Evolutionary conservation across 306 rosid species (phyloP).

Genomic region (Lathyrus tuberosus): DNA sequence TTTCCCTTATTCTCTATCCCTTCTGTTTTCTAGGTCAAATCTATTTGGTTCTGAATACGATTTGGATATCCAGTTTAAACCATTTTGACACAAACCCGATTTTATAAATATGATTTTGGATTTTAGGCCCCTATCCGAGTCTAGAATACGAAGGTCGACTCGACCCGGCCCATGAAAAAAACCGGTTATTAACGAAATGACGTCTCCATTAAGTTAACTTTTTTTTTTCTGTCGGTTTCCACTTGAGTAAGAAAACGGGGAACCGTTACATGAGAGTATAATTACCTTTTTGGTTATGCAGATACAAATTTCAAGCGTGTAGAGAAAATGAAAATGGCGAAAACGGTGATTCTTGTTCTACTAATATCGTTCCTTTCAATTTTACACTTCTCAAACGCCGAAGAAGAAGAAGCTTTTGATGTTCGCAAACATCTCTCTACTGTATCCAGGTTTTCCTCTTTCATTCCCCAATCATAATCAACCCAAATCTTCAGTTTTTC

Average conservation of each 20-base stretch:
- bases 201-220: neutral
- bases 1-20: no score
- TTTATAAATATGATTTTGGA: no score
- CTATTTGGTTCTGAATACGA: no score
- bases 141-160: neutral
- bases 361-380: slow-evolving; percentile 14
- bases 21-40: no score
- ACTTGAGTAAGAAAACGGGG: neutral
- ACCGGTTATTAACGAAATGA: neutral
- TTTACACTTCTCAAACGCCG: slow-evolving; percentile 44
- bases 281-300: slow-evolving; percentile 9
- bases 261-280: neutral
- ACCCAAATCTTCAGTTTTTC: no score
- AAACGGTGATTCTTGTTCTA: slow-evolving; percentile 33
- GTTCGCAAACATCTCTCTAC: slow-evolving; percentile 79
- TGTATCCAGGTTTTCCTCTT: slow-evolving; percentile 60
- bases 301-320: slow-evolving; percentile 1
- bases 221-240: slow-evolving; percentile 5
- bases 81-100: no score
- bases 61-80: no score
- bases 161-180: neutral
- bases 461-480: no score
- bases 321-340: slow-evolving; percentile 26
- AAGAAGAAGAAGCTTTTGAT: slow-evolving; percentile 55
- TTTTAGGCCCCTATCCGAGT: no score